Conservation (phyloP, 768 basidiomycete genomes). For the Pleurotus ostreatus region DNA sequence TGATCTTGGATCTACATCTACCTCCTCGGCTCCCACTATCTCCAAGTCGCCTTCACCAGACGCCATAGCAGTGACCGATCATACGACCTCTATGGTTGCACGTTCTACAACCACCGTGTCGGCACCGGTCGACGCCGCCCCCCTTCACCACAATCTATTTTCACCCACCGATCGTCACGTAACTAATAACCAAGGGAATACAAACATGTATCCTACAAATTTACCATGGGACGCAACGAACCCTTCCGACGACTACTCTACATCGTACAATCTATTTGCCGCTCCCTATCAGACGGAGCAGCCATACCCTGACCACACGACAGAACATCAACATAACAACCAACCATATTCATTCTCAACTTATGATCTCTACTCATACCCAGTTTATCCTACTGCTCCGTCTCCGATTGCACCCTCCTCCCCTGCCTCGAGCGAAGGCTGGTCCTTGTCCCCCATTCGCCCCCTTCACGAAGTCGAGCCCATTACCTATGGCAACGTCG, state of each 20-base stretch:
- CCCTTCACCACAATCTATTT: neutral
- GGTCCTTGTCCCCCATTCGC: constrained; percentile 1
- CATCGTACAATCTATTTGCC: neutral
- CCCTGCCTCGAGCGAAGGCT: constrained; percentile 6
- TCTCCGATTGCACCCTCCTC: constrained; percentile 2
- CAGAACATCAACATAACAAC: too few relatives aligned
- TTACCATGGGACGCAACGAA: neutral
- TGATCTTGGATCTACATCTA: neutral
- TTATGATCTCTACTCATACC: too few relatives aligned
- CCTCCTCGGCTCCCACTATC: neutral
- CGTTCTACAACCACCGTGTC: neutral
- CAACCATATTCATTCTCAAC: too few relatives aligned
- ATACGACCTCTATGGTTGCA: neutral
- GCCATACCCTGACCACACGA: too few relatives aligned
- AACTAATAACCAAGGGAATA: neutral
- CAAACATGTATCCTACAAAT: neutral
- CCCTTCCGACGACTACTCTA: neutral
- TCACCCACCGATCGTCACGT: neutral
- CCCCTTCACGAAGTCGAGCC: constrained; percentile 1
- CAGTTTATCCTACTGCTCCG: neutral
- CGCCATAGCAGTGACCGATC: neutral
- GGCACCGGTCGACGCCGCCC: neutral
- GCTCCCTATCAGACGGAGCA: neutral
- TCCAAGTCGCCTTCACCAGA: neutral
- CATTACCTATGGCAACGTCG: neutral